Conservation (phyloP, 2,329 filamentous ascomycete species). For the Phymatotrichopsis omnivora region DNA sequence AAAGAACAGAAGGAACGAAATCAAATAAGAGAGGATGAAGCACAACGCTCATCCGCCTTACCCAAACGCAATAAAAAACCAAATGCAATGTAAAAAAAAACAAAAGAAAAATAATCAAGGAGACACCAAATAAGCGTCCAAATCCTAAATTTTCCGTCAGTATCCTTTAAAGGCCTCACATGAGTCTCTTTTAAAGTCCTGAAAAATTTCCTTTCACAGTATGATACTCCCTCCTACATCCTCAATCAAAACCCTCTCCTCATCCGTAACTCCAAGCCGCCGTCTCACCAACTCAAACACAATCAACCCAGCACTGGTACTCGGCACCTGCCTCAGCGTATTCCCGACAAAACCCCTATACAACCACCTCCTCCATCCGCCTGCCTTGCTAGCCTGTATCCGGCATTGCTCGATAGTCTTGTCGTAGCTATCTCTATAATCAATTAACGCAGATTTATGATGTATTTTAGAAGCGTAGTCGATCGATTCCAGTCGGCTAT, state of each 20-base stretch:
- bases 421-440: conserved; percentile 60
- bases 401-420: conserved; percentile 54
- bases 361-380: conserved; percentile 52
- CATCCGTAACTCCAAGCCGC: conserved; percentile 56
- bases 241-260: conserved; percentile 53
- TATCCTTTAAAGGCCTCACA: no score
- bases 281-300: conserved; percentile 67
- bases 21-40: no score
- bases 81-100: no score
- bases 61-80: no score
- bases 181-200: no score
- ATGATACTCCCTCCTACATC: no score
- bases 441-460: conserved; percentile 33
- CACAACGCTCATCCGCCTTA: no score
- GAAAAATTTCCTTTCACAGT: no score
- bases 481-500: conserved; percentile 60
- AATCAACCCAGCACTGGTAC: conserved; percentile 65
- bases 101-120: no score
- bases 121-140: no score
- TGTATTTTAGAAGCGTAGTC: conserved; percentile 50
- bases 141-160: no score
- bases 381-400: conserved; percentile 48
- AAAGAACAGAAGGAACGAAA: no score
- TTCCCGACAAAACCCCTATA: conserved; percentile 64
- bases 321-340: conserved; percentile 63